Conservation (phyloP, 768 basidiomycete species). For the Clavaria fumosa region DNA sequence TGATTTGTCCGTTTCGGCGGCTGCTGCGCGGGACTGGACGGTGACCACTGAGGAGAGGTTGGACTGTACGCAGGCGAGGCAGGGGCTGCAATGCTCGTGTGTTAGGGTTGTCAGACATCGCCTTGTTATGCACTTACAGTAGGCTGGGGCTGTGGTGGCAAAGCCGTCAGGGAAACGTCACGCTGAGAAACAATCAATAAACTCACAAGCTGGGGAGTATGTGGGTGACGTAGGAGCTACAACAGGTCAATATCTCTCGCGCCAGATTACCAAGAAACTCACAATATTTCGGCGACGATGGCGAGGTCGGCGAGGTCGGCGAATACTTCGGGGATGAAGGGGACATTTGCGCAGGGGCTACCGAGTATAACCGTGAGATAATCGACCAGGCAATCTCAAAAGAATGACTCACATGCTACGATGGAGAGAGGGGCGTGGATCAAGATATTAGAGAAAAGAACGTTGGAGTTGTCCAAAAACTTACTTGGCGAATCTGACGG, state of each 20-base stretch:
- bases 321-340: conserved; percentile 89
- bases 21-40: conserved; percentile 47
- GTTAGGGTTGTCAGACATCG: conserved; percentile 3
- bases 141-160: conserved; percentile 46
- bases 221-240: conserved; percentile 75
- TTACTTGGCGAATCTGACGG: conserved; percentile 80
- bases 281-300: conserved; percentile 89
- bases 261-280: conserved; percentile 21
- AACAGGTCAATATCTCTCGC: conserved; percentile 7
- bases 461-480: conserved; percentile 15
- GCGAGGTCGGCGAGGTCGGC: conserved; percentile 87
- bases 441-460: conserved; percentile 14
- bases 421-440: conserved; percentile 3
- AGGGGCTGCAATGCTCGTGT: conserved; percentile 33
- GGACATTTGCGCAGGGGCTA: conserved; percentile 70
- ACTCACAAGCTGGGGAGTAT: conserved; percentile 79
- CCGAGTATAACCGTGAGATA: conserved; percentile 9
- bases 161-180: conserved; percentile 4
- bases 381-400: conserved; percentile 1
- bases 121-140: conserved; percentile 37
- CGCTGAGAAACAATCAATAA: conserved; percentile 3
- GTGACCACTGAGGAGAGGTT: conserved; percentile 73
- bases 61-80: conserved; percentile 80
- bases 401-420: conserved; percentile 43
- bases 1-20: conserved; percentile 27